These are phyloP conservation scores for Cladorrhinum samala DNA, from an alignment of 495 filamentous ascomycete genomes.

Conservation along the genomic window DNA sequence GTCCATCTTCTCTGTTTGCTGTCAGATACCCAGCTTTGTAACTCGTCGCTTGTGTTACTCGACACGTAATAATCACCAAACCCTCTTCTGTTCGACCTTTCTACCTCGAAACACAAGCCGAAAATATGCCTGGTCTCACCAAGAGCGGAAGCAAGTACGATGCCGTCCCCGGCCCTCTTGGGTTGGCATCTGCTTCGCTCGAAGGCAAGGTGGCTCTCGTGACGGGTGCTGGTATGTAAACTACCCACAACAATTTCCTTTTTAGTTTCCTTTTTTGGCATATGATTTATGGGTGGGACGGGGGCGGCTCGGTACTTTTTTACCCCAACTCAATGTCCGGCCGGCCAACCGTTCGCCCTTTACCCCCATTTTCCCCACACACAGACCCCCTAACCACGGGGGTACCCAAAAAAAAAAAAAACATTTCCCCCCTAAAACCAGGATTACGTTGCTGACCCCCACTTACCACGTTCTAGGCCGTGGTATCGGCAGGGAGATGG, in stretches of 20 bases:
- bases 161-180: conserved; percentile 43
- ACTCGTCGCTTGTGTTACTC: conserved; percentile 27
- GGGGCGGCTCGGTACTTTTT: conserved; percentile 15
- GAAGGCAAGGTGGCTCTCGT: conserved; percentile 48
- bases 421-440: no score
- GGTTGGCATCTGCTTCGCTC: conserved; percentile 42
- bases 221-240: conserved; percentile 39
- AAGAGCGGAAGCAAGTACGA: conserved; percentile 32
- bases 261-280: conserved; percentile 1
- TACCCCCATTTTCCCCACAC: conserved; percentile 10
- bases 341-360: neutral
- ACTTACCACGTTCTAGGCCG: conserved; percentile 42
- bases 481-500: conserved; percentile 72
- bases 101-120: conserved; percentile 2
- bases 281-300: neutral
- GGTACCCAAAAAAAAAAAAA: no score
- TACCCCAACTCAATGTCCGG: conserved; percentile 36
- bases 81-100: neutral
- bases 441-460: no score
- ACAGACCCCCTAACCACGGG: neutral
- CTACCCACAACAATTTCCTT: neutral
- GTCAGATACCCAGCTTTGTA: conserved; percentile 18
- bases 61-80: no score
- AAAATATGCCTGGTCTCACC: conserved; percentile 35
- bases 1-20: conserved; percentile 4